Percentiles rank a stretch among this genome's conserved stretches.
Evolutionary conservation across 257 asterid genomes (phyloP).

Genomic region (Cordia subcordata): DNA sequence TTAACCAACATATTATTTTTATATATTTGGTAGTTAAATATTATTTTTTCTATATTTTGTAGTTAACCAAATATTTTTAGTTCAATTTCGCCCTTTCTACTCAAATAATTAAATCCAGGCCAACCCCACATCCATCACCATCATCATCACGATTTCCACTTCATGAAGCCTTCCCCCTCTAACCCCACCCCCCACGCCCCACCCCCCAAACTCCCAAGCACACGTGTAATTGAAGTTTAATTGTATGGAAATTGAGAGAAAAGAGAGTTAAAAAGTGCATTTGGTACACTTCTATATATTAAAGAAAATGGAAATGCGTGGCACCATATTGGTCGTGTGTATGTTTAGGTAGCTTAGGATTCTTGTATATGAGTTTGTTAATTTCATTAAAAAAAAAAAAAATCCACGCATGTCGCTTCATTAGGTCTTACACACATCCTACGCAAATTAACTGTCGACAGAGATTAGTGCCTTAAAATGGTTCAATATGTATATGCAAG

Average conservation of each 20-base stretch:
- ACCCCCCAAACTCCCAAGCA: not conserved
- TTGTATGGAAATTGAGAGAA: not conserved
- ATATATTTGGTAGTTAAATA: too few species aligned
- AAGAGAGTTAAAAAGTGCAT: not conserved
- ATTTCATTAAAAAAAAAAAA: not conserved
- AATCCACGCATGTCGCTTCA: not conserved
- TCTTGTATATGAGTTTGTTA: not conserved
- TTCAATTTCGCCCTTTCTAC: not conserved
- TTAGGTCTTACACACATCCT: not conserved
- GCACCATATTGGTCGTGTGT: not conserved
- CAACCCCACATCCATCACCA: conserved; percentile 39
- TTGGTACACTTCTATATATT: not conserved
- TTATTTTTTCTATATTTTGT: too few species aligned
- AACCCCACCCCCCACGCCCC: not conserved
- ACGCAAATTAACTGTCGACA: conserved; percentile 3
- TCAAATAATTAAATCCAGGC: conserved; percentile 1
- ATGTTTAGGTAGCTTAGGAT: not conserved
- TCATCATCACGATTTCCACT: conserved; percentile 58
- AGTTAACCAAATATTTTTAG: conserved; percentile 1
- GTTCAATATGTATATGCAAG: conserved; percentile 1
- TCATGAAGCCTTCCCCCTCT: conserved; percentile 35
- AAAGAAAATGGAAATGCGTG: not conserved
- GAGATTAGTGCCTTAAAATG: not conserved
- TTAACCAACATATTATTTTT: conserved; percentile 7
- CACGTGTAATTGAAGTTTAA: conserved; percentile 27